Evolutionary conservation across 148 eudicot species (phyloP), one percentile per base, ranked within the genome.

Genomic region (Arctostaphylos glauca): DNA sequence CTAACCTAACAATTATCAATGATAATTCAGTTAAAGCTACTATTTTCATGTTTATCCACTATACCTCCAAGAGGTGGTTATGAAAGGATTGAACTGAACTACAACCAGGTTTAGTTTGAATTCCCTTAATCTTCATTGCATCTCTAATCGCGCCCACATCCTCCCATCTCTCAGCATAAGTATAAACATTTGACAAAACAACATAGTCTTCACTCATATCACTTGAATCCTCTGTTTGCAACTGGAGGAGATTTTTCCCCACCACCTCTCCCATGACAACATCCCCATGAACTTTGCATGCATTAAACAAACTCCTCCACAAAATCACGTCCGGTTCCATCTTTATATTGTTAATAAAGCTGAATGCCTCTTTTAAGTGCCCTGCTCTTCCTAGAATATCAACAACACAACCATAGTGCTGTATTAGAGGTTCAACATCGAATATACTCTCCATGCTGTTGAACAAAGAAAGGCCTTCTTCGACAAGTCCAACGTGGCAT

Each of bases 321-420:
- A 90, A 62, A 60, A 91, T 83, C 0, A 77, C 77, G 59, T 90
- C 91, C 0, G 84, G 84, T 74, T 87, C 79, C 25, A 78, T 55
- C 41, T 85, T 77, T 88, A 88, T 86, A 56, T 78, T 53, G 23
- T 58, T 10, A 48, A 92, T 80, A 31, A 91, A 81, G 4, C 83
- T 81, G 66, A 86, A 91, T 0, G 95, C 95, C 79, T 91, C 93
- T 53, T 60, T 56, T 75, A 92, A 85, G 75, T 85, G 88, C 67
- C 93, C 95, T 0, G 90, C 88, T 85, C 89, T 87, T n/a, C 93
- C 93, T 71, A 92, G 90, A 81, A 90, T 90, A 78, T 92, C 92
- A 25, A 87, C 89, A 21, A 92, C 62, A 60, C 95, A 88, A n/a
- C 93, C 91, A 84, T 87, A 92, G 78, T 91, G 91, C 70, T 87